A percentile compares a stretch with the other conserved stretches of the same genome.
These are phyloP conservation scores for Haplosporangium sp. DNA, from an alignment of 371 early-diverging fungal genomes.

Conservation along the genomic window DNA sequence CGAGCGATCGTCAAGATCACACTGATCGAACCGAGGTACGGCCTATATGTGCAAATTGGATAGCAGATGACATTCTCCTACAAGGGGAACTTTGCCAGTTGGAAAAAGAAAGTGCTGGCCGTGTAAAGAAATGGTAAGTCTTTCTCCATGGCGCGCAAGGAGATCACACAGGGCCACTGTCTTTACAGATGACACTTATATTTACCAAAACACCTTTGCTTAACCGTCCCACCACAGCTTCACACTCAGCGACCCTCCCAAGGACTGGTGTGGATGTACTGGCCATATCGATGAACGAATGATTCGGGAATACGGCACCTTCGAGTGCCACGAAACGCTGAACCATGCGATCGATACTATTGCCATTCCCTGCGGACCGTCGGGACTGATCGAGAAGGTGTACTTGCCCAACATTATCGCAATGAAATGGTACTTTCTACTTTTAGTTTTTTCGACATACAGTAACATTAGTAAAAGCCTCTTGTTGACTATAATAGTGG, in stretches of 20 bases:
- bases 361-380: slow-evolving; percentile 6
- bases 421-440: slow-evolving; percentile 16
- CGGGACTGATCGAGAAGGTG: slow-evolving; percentile 13
- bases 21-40: too few relatives aligned
- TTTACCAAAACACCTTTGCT: background rate
- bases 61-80: too few relatives aligned
- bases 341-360: slow-evolving; percentile 9
- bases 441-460: too few relatives aligned
- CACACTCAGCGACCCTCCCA: slow-evolving; percentile 7
- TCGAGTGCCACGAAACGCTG: slow-evolving; percentile 4
- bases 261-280: background rate
- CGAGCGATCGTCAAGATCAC: too few relatives aligned
- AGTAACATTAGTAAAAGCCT: too few relatives aligned
- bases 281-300: slow-evolving; percentile 1
- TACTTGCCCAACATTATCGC: slow-evolving; percentile 12
- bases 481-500: too few relatives aligned
- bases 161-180: too few relatives aligned
- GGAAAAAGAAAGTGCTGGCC: slow-evolving; percentile 7
- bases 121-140: slow-evolving; percentile 1
- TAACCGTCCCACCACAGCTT: slow-evolving; percentile 4
- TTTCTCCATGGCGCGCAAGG: too few relatives aligned
- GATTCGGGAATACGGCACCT: slow-evolving; percentile 6
- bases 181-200: background rate
- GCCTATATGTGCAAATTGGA: too few relatives aligned
- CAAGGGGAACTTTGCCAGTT: too few relatives aligned